Evolutionary conservation across 176 grass and related monocot genomes (phyloP).

Genomic region (Tillandsia fasciculata): DNA sequence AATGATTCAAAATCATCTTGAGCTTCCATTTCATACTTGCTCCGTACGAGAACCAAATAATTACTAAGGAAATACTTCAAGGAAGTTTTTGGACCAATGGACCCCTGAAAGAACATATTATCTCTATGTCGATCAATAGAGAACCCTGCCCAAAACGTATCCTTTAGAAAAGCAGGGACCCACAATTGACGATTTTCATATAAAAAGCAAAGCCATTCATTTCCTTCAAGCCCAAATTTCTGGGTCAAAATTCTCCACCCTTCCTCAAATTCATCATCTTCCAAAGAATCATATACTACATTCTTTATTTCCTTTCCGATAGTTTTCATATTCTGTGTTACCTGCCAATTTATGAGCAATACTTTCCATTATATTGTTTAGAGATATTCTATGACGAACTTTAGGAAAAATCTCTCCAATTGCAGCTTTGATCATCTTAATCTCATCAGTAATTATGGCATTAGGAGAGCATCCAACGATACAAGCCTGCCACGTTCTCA

Average conservation of each 20-base stretch:
- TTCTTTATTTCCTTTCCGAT: slow-evolving; percentile 34
- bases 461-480: slow-evolving; percentile 39
- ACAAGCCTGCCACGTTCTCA: slow-evolving; percentile 62
- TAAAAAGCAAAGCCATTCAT: slow-evolving; percentile 46
- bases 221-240: slow-evolving; percentile 40
- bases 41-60: slow-evolving; percentile 39
- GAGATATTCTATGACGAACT: slow-evolving; percentile 46
- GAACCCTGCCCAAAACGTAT: slow-evolving; percentile 61
- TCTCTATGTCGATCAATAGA: slow-evolving; percentile 31
- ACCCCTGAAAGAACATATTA: slow-evolving; percentile 46
- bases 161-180: slow-evolving; percentile 62
- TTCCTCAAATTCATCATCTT: slow-evolving; percentile 48
- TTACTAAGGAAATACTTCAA: slow-evolving; percentile 38
- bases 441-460: slow-evolving; percentile 59
- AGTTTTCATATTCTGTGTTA: slow-evolving; percentile 26
- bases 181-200: slow-evolving; percentile 62
- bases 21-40: slow-evolving; percentile 56
- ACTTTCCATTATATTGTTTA: slow-evolving; percentile 37
- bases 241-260: slow-evolving; percentile 43
- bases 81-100: slow-evolving; percentile 36
- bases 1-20: slow-evolving; percentile 55
- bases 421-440: slow-evolving; percentile 34
- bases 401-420: slow-evolving; percentile 47
- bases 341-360: slow-evolving; percentile 44
- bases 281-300: slow-evolving; percentile 49